Evolutionary conservation across 163 green algal species (phyloP), one percentile per base, ranked within the genome.

Genomic region (Picocystis sp.): DNA sequence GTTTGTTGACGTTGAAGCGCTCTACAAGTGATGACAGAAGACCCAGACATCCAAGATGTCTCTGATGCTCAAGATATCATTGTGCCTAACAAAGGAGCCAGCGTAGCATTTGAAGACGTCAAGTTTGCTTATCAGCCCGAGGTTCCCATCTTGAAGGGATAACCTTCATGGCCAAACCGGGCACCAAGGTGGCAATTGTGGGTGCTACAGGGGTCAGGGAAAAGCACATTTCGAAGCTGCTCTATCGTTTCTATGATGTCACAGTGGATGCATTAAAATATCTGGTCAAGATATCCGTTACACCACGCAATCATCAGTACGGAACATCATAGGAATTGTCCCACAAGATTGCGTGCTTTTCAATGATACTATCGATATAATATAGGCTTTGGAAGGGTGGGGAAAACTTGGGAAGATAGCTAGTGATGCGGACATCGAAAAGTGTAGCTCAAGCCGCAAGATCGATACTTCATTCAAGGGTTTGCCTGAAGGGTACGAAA

Each of bases 401-500:
- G n/a, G 55, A 55, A 38, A 38, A 8, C 29, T 38, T 38, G 29
- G 29, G 29, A 38, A 38, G 29, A 38, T 38, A 12, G 29, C 29
- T 8, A 38, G 29, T 8, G 8, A 38, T 38, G 29, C 29, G 8
- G 29, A 38, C 8, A 38, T 38, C 8, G 29, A 38, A 0, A 5
- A 8, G 5, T n/a, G 29, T 38, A 12, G 29, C 29, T 8, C 0
- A 38, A 8, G 29, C 29, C 8, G 29, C 29, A 38, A 38, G 29
- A 38, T 38, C 8, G 29, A 38, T 38, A 8, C 5, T 38, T 38
- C 24, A 59, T n/a, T 92, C 47, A 52, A 55, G 44, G 35, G 29
- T 5, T 67, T 87, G 15, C 82, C 82, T 0, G 70, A 86, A 48
- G 62, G 71, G 15, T 88, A 80, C 58, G 43, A 73, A 47, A 92